Evolutionary conservation across 441 rosid genomes (phyloP), one percentile per base, ranked within the genome.

Genomic region (Cnidoscolus chayamansa): DNA sequence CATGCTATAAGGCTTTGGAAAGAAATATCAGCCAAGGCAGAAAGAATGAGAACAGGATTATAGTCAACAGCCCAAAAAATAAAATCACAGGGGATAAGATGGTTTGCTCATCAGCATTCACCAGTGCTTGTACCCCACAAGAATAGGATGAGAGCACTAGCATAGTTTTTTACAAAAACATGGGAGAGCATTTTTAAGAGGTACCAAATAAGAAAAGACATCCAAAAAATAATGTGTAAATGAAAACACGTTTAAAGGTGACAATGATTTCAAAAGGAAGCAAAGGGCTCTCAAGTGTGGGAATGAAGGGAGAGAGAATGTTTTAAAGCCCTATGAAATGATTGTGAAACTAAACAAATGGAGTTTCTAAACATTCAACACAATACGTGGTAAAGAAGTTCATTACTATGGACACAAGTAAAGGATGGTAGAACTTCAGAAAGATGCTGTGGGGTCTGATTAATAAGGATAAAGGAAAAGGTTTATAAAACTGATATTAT

Each of bases 391-490:
- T 2, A 20, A 65, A 50, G 37, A 45, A 7, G 9, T 20, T 43
- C 51, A 37, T 43, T 40, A 16, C 10, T 8, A 37, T 6, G 51
- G 20, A 66, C 13, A 32, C 58, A 66, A 66, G 30, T 31, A 48
- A 66, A 13, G 7, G 37, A 51, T 7, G 70, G 47, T 49, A 15
- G 25, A 66, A 11, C n/a, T 25, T 65, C 19, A 32, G 48, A 51
- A 16, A 67, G 32, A 8, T 51, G 60, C 9, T 51, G 17, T 1
- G 60, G 10, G 60, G 15, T n/a, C 45, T 13, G 9, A 19, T 30
- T 30, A 13, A 35, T 53, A 67, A 53, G 40, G 70, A 66, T 66
- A 30, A 66, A 49, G 9, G 43, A 50, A 37, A 13, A 66, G 2
- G 20, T 50, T 65, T 47, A 30, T 15, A 48, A 20, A 49, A 47